Conservation (phyloP, 73 alveolate genomes). For the Halteria grandinella region DNA sequence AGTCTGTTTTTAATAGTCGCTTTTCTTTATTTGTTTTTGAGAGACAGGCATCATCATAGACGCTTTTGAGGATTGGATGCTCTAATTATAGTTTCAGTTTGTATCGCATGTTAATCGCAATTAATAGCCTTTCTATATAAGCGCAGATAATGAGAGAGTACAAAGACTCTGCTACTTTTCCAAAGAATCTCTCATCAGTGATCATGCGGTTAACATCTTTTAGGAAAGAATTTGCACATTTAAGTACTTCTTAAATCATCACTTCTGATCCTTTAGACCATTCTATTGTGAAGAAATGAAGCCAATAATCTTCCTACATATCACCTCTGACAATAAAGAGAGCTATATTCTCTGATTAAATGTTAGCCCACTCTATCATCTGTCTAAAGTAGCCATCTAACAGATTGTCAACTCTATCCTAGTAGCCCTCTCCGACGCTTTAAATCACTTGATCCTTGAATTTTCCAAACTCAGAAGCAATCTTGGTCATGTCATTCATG, state of each 20-base stretch:
- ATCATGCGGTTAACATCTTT: slow-evolving; percentile 3
- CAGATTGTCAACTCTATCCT: slow-evolving; percentile 41
- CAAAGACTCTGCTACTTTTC: slow-evolving; percentile 45
- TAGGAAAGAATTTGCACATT: slow-evolving; percentile 13
- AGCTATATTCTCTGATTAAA: slow-evolving; percentile 27
- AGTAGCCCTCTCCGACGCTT: neutral
- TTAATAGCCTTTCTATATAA: slow-evolving; percentile 28
- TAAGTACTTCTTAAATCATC: neutral
- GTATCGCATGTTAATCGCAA: slow-evolving; percentile 17
- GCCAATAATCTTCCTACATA: slow-evolving; percentile 10
- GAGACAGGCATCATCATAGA: slow-evolving; percentile 13
- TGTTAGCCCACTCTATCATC: neutral
- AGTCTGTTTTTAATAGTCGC: neutral
- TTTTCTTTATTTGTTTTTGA: slow-evolving; percentile 14
- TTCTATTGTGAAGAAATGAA: slow-evolving; percentile 32
- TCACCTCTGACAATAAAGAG: slow-evolving; percentile 19
- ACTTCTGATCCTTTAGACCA: slow-evolving; percentile 20
- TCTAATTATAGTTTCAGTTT: slow-evolving; percentile 16
- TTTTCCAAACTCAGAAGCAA: slow-evolving; percentile 23
- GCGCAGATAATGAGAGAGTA: slow-evolving; percentile 17
- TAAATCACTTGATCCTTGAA: slow-evolving; percentile 27
- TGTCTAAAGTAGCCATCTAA: slow-evolving; percentile 50
- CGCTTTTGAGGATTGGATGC: slow-evolving; percentile 5
- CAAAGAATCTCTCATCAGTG: slow-evolving; percentile 26
- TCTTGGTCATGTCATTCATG: slow-evolving; percentile 43